Base-by-base conservation (phyloP, 2,329 filamentous ascomycete genomes). In the Mycosphaerella sp. region DNA sequence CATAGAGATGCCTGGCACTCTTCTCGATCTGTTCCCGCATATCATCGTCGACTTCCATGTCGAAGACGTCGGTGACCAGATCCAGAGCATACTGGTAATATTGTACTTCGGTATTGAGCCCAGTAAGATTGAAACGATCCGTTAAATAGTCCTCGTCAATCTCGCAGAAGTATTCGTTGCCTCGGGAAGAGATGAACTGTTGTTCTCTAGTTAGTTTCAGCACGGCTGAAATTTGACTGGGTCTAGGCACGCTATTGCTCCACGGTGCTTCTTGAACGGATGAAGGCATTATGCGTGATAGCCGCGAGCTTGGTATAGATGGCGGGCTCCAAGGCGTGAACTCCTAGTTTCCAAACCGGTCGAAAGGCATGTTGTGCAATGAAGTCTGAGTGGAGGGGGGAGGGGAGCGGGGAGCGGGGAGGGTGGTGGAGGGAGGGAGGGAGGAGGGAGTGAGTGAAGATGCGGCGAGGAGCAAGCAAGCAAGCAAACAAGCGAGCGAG, bases 1-100 rank as follows among this genome's bases (percentile, higher is more conserved):
- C 93, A 70, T 98, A 98, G 1, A 98, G 80, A 71, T 97, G 93
- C 58, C 93, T 81, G 2, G 93, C 93, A 39, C 90, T 95, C 75
- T 96, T 97, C 74, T 98, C 93, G 61, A 98, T 97, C 59, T 91
- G 89, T 76, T 97, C 93, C 60, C 93, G 84, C 84, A 97, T 95
- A 66, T 97, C 92, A 72, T 98, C 93, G 70, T 97, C 92, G 74
- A 93, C 96, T 72, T 98, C 93, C 67, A 97, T 85, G 69, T 98
- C 93, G 73, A 98, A 98, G 46, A 97, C 92, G 67, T 98, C 93
- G 48, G 93, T 98, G 54, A 98, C 89, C 12, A 98, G 83, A 69
- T 98, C 93, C 44, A 98, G 81, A 12, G 93, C 93, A 81, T 98
- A 96, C 73, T 98, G 93, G 68, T 98, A 98, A 77, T 97, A 96